Percentiles rank a stretch among this genome's conserved stretches.
phyloP scores from a whole-genome alignment of 352 stramenopile genomes.

The Pythium brassicae region DNA sequence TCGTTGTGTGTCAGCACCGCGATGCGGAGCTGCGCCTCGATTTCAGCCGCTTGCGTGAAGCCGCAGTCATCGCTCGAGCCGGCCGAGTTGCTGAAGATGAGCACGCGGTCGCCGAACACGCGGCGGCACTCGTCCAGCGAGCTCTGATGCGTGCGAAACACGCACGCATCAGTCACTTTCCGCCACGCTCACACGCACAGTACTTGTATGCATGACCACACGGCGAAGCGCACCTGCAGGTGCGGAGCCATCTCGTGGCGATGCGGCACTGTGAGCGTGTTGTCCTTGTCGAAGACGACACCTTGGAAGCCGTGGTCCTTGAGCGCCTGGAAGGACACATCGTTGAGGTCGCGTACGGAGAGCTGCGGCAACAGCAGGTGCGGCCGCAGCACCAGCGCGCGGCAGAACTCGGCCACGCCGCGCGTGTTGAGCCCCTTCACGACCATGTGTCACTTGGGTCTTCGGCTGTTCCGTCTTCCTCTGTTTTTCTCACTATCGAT shows the following conservation, averaged over 20 bases:
- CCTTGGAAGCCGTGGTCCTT: constrained; percentile 85
- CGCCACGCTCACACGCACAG: neutral
- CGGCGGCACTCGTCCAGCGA: constrained; percentile 72
- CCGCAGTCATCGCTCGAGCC: constrained; percentile 89
- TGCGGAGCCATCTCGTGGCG: constrained; percentile 73
- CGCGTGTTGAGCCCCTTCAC: constrained; percentile 78
- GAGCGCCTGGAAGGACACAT: constrained; percentile 76
- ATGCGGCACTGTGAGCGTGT: constrained; percentile 94
- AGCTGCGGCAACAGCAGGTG: constrained; percentile 80
- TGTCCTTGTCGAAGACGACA: constrained; percentile 98
- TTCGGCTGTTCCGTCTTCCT: neutral
- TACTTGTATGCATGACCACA: neutral
- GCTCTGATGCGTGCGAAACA: constrained; percentile 4
- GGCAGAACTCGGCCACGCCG: constrained; percentile 79
- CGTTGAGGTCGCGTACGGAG: constrained; percentile 79
- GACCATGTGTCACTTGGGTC: neutral
- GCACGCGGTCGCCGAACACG: constrained; percentile 89
- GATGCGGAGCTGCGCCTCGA: constrained; percentile 81
- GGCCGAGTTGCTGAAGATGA: constrained; percentile 96
- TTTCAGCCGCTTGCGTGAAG: constrained; percentile 74
- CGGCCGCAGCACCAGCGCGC: constrained; percentile 59
- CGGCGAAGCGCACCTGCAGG: constrained; percentile 23
- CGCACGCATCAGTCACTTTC: neutral
- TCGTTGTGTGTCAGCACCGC: constrained; percentile 87
- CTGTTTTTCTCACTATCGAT: neutral